Conservation (phyloP, 768 basidiomycete genomes). For the Gymnopilus dilepis region DNA sequence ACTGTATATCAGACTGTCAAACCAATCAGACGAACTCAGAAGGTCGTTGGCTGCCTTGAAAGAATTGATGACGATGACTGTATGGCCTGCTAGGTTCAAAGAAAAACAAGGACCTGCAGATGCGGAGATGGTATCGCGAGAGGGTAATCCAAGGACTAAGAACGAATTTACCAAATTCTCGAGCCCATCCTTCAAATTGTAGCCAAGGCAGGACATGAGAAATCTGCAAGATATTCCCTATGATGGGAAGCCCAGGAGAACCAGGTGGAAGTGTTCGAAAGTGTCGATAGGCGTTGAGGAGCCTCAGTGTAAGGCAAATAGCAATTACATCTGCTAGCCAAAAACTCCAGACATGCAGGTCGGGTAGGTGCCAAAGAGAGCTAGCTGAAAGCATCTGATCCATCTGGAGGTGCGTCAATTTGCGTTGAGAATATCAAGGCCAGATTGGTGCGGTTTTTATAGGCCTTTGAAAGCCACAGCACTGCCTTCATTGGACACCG, state of each 20-base stretch:
- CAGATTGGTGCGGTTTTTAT: no score
- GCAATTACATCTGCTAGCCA: background rate
- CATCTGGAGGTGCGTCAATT: no score
- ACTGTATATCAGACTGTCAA: background rate
- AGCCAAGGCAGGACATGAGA: slow-evolving; percentile 64
- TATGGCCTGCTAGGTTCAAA: slow-evolving; percentile 58
- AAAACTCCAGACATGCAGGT: no score
- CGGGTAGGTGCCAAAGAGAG: no score
- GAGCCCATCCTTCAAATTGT: slow-evolving; percentile 59
- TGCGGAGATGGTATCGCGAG: slow-evolving; percentile 60
- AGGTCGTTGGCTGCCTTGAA: slow-evolving; percentile 1
- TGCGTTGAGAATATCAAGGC: no score
- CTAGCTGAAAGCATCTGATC: no score
- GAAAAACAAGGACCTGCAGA: slow-evolving; percentile 55
- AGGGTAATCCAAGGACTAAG: slow-evolving; percentile 48
- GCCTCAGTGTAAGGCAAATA: background rate
- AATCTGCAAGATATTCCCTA: slow-evolving; percentile 68
- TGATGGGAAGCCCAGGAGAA: slow-evolving; percentile 62
- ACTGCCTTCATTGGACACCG: no score
- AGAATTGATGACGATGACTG: background rate
- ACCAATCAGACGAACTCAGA: background rate
- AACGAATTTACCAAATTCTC: slow-evolving; percentile 52
- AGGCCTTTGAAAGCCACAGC: no score
- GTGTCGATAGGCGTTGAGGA: background rate
- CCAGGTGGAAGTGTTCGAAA: slow-evolving; percentile 60